Evolutionary conservation across 2,329 filamentous ascomycete species (phyloP).

Genomic region (Fulvia fulva): DNA sequence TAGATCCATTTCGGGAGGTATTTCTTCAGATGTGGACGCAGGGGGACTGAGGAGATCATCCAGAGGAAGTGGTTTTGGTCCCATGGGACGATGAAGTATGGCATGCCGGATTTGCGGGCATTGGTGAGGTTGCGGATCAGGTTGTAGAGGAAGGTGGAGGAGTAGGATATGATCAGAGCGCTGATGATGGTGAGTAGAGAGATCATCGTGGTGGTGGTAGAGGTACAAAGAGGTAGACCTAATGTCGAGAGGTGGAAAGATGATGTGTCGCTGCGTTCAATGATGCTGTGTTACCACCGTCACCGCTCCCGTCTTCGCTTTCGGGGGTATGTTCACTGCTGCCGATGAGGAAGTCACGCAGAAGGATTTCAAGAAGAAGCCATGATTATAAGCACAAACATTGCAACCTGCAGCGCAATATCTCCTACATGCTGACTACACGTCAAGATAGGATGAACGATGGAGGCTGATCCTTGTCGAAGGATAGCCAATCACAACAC

Average conservation of each 20-base stretch:
- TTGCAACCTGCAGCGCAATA: neutral
- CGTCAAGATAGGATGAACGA: neutral
- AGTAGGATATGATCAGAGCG: slow-evolving; percentile 17
- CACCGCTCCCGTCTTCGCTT: too few species aligned
- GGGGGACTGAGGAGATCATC: slow-evolving; percentile 24
- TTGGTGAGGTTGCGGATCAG: slow-evolving; percentile 23
- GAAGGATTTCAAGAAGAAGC: neutral
- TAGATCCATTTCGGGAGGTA: slow-evolving; percentile 20
- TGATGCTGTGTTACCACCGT: neutral
- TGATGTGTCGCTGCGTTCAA: too few species aligned
- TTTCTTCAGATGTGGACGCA: slow-evolving; percentile 20
- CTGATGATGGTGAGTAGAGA: slow-evolving; percentile 16
- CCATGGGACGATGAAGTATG: slow-evolving; percentile 26
- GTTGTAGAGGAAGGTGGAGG: slow-evolving; percentile 20
- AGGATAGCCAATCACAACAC: neutral
- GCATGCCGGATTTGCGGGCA: slow-evolving; percentile 24
- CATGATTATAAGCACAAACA: neutral
- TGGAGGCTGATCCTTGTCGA: neutral
- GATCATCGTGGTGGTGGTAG: slow-evolving; percentile 14
- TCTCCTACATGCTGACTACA: neutral
- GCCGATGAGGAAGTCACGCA: too few species aligned
- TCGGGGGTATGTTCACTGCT: too few species aligned
- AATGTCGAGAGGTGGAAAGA: too few species aligned
- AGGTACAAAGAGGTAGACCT: too few species aligned
- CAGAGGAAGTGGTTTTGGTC: slow-evolving; percentile 28